Percentiles rank a stretch among this genome's conserved stretches.
Conservation (phyloP, 2,329 filamentous ascomycete species). For the Fusarium praegraminearum region DNA sequence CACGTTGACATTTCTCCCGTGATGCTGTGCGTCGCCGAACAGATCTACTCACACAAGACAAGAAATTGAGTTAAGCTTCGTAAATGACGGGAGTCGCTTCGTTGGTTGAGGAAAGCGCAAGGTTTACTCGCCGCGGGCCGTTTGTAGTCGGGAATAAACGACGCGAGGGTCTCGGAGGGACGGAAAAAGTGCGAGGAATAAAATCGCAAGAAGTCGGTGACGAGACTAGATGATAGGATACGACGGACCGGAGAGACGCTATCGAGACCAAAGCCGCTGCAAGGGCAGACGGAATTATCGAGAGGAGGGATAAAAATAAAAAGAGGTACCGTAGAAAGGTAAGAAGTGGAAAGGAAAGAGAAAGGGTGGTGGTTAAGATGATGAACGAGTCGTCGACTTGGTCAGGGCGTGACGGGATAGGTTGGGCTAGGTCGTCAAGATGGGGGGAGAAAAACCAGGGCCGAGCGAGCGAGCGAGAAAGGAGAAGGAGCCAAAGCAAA, state of each 20-base stretch:
- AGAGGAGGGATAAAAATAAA: slow-evolving; percentile 29
- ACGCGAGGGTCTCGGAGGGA: slow-evolving; percentile 45
- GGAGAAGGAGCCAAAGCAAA: slow-evolving; percentile 45
- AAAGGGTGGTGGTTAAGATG: slow-evolving; percentile 41
- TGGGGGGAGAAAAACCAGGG: slow-evolving; percentile 46
- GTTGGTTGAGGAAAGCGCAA: slow-evolving; percentile 40
- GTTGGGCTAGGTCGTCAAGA: slow-evolving; percentile 31
- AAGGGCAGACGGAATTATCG: slow-evolving; percentile 40
- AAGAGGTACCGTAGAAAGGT: slow-evolving; percentile 31
- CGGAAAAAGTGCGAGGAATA: slow-evolving; percentile 42
- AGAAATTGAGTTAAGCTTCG: slow-evolving; percentile 28
- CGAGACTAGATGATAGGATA: slow-evolving; percentile 28
- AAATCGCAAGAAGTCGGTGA: slow-evolving; percentile 40
- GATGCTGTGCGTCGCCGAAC: slow-evolving; percentile 22
- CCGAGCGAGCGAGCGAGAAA: slow-evolving; percentile 46
- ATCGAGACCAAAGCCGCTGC: slow-evolving; percentile 43
- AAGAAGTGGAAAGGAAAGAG: slow-evolving; percentile 27
- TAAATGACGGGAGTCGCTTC: slow-evolving; percentile 36
- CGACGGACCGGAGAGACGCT: slow-evolving; percentile 34
- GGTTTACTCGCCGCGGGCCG: slow-evolving; percentile 39
- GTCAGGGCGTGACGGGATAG: slow-evolving; percentile 41
- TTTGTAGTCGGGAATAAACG: slow-evolving; percentile 45
- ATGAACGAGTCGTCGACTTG: slow-evolving; percentile 44
- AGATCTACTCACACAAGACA: slow-evolving; percentile 41
- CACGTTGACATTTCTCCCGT: slow-evolving; percentile 37